Base-by-base conservation (phyloP, 768 basidiomycete species). In the Inosperma sp. region DNA sequence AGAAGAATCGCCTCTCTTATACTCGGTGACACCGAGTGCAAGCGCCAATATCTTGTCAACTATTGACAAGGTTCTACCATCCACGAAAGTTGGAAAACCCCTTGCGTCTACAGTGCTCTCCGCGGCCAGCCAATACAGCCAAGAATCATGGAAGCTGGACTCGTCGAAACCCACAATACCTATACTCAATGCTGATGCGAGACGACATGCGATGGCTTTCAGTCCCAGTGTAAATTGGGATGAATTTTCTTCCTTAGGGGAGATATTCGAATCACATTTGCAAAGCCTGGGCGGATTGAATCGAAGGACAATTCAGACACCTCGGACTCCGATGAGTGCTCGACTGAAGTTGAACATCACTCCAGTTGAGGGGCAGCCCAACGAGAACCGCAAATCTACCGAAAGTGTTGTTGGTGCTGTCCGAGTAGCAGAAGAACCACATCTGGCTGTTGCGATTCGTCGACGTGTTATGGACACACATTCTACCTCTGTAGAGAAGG, bases 121-220 rank as follows among this genome's bases (percentile, higher is more conserved):
- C 4, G 4, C 52, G 16, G 42, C 47, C 4, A 65, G 64, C 25
- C 54, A 58, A 5, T 65, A 62, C 53, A 63, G 64, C 47, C 62
- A 65, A 48, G 62, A 62, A 5, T 65, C 64, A 36, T 65, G 59
- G 62, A 52, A 54, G 19, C 40, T 27, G 22, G 39, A 10, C 49
- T 55, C 40, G 51, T 52, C 31, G 48, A 31, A n/a, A n/a, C n/a
- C 13, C 7, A 29, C 56, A 29, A 48, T 39, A 34, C 44, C 51
- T 3, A 34, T 19, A 14, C 30, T 56, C 9, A 14, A 46, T 13
- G 23, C 43, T 10, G 58, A 65, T 27, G 48, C 49, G 4, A 50
- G 59, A 45, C 48, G 62, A 25, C 59, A 60, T 14, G 59, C 57
- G 12, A 56, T 61, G 31, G 56, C 55, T 1, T 60, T 65, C 49